phyloP scores from a whole-genome alignment of 495 filamentous ascomycete species.

The Rostrohypoxylon terebratum region DNA sequence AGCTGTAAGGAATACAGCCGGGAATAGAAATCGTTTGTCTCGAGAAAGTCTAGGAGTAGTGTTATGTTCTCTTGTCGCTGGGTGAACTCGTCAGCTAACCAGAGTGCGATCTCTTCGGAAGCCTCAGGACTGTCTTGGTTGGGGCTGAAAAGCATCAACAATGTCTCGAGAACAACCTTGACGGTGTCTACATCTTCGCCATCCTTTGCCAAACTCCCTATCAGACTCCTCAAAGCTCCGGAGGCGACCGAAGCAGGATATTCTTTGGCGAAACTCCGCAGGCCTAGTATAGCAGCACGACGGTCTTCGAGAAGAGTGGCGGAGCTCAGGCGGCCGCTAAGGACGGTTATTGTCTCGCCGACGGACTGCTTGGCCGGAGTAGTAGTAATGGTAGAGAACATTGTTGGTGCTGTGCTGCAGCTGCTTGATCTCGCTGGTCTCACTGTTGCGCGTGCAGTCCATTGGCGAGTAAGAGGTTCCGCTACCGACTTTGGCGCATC shows the following conservation, averaged over 20 bases:
- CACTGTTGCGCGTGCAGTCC: constrained; percentile 47
- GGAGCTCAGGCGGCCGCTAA: constrained; percentile 85
- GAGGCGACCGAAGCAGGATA: constrained; percentile 98
- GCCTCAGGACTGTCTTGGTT: constrained; percentile 80
- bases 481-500: constrained; percentile 47
- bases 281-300: constrained; percentile 88
- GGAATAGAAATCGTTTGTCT: constrained; percentile 90
- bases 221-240: constrained; percentile 85
- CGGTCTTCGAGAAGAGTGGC: constrained; percentile 94
- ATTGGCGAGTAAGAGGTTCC: constrained; percentile 42
- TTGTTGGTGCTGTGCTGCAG: constrained; percentile 55
- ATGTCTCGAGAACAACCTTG: constrained; percentile 92
- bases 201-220: constrained; percentile 85
- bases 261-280: constrained; percentile 94
- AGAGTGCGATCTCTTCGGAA: constrained; percentile 94
- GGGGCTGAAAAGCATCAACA: constrained; percentile 87
- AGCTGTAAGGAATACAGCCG: constrained; percentile 93
- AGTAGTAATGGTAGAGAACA: constrained; percentile 87
- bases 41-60: constrained; percentile 86
- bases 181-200: constrained; percentile 96
- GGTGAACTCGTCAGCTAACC: constrained; percentile 98
- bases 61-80: constrained; percentile 99
- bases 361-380: constrained; percentile 96
- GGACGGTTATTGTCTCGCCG: constrained; percentile 88
- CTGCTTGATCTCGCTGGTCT: constrained; percentile 36